These are phyloP conservation scores for Tylopilus rubrobrunneus DNA, from an alignment of 768 basidiomycete species.

Conservation along the genomic window DNA sequence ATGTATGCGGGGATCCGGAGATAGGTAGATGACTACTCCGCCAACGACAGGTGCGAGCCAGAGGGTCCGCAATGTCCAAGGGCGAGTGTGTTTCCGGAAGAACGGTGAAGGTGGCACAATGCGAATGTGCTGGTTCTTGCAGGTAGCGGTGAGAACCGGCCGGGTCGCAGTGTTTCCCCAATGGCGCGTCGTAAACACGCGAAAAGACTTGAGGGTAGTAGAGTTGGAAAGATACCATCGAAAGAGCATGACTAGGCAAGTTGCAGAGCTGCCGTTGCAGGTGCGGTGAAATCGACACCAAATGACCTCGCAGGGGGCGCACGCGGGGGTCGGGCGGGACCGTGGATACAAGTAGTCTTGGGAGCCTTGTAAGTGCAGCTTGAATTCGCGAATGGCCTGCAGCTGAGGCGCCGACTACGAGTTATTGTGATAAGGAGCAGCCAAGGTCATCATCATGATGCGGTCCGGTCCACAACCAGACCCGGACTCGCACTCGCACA, in stretches of 20 bases:
- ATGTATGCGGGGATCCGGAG: slow-evolving; percentile 39
- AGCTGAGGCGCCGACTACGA: background rate
- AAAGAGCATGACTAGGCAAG: slow-evolving; percentile 28
- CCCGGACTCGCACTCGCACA: too few relatives aligned
- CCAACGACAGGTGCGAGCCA: slow-evolving; percentile 60
- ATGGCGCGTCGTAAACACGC: slow-evolving; percentile 8
- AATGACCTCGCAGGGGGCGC: slow-evolving; percentile 48
- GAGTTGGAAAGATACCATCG: slow-evolving; percentile 23
- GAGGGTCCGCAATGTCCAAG: slow-evolving; percentile 26
- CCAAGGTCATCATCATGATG: background rate
- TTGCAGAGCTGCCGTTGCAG: slow-evolving; percentile 36
- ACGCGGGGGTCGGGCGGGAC: slow-evolving; percentile 11
- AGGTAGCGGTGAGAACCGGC: slow-evolving; percentile 22
- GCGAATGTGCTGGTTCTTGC: slow-evolving; percentile 3
- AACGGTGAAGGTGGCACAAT: slow-evolving; percentile 10
- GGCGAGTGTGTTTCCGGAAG: slow-evolving; percentile 24
- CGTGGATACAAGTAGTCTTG: slow-evolving; percentile 20
- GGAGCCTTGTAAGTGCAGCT: background rate
- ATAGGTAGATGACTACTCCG: slow-evolving; percentile 49
- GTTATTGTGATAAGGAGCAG: background rate
- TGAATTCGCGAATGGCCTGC: background rate
- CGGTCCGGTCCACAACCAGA: background rate
- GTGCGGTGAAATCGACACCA: slow-evolving; percentile 43
- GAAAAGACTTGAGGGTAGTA: slow-evolving; percentile 24
- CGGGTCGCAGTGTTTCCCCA: slow-evolving; percentile 6